Evolutionary conservation across 2,329 filamentous ascomycete species (phyloP).

Genomic region (Rhinocladiella mackenziei): DNA sequence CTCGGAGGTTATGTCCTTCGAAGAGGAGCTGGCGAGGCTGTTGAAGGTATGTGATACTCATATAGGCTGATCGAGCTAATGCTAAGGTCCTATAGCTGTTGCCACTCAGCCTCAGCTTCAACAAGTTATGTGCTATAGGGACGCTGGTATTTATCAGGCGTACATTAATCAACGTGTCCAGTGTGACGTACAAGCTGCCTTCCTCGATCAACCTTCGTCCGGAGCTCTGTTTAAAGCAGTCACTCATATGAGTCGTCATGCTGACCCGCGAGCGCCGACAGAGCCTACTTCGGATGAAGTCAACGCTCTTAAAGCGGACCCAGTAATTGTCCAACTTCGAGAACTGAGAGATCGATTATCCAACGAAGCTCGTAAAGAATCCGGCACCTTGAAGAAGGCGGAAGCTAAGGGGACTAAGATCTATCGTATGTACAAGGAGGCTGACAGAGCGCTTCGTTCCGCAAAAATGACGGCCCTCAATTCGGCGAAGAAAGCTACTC

Average conservation of each 20-base stretch:
- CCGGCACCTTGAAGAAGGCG: conserved; percentile 11
- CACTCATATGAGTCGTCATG: conserved; percentile 12
- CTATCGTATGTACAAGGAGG: conserved; percentile 6
- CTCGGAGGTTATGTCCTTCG: conserved; percentile 12
- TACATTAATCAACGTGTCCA: conserved; percentile 14
- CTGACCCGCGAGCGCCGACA: conserved; percentile 8
- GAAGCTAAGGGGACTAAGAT: conserved; percentile 10
- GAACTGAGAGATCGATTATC: conserved; percentile 10
- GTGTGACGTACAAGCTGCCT: conserved; percentile 8
- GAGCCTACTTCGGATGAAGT: conserved; percentile 5
- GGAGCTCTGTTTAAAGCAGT: conserved; percentile 12
- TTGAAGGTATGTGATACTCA: conserved; percentile 1
- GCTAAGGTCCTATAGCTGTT: conserved; percentile 4
- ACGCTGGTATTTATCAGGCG: conserved; percentile 11
- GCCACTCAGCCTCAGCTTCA: conserved; percentile 10
- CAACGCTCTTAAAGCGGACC: conserved; percentile 9
- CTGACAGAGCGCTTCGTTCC: conserved; percentile 9
- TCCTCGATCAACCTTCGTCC: conserved; percentile 12
- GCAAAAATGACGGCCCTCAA: conserved; percentile 7
- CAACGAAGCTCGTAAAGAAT: conserved; percentile 10
- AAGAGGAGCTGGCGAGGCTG: conserved; percentile 11
- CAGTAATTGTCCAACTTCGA: conserved; percentile 12
- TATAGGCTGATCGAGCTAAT: background rate
- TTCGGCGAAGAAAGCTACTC: conserved; percentile 16
- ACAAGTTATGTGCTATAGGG: conserved; percentile 11